These are phyloP conservation scores for Lathyrus tuberosus DNA, from an alignment of 306 rosid genomes.

Conservation along the genomic window DNA sequence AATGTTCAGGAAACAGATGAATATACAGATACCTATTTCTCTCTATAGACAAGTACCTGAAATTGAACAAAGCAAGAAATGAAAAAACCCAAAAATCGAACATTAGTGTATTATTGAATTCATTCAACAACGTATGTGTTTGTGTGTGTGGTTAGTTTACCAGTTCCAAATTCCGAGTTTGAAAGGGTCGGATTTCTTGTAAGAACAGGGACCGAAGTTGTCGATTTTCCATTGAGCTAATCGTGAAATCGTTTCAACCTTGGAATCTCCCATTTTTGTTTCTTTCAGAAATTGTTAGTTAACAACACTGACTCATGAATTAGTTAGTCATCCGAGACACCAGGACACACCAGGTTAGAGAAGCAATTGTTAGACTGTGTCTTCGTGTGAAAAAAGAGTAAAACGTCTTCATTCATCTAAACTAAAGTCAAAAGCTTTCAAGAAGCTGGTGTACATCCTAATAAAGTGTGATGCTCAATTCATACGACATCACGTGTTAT, in stretches of 20 bases:
- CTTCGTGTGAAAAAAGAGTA: not conserved
- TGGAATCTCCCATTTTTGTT: slow-evolving; percentile 63
- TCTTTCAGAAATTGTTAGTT: not conserved
- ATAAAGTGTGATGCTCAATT: not conserved
- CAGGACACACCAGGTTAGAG: not conserved
- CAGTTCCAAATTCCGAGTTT: slow-evolving; percentile 92
- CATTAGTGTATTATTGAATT: not conserved
- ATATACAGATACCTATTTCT: slow-evolving; percentile 71
- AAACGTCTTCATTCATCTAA: not conserved
- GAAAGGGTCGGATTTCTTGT: slow-evolving; percentile 81
- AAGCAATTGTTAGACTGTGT: not conserved
- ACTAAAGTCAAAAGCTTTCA: not conserved
- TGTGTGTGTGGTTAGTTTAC: slow-evolving; percentile 39
- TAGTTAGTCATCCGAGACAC: not conserved
- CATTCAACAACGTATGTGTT: not conserved
- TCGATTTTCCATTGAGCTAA: slow-evolving; percentile 92
- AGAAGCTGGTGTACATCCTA: not conserved
- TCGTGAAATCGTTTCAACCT: slow-evolving; percentile 74
- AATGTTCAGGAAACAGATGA: slow-evolving; percentile 78
- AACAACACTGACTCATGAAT: not conserved
- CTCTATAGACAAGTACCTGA: slow-evolving; percentile 70
- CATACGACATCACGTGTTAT: not conserved
- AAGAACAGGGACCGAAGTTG: slow-evolving; percentile 71
- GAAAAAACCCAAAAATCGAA: not conserved
- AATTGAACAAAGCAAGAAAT: not conserved